A percentile compares a stretch with the other conserved stretches of the same genome.
phyloP scores from a whole-genome alignment of 352 stramenopile genomes.

The Phytophthora meadii region DNA sequence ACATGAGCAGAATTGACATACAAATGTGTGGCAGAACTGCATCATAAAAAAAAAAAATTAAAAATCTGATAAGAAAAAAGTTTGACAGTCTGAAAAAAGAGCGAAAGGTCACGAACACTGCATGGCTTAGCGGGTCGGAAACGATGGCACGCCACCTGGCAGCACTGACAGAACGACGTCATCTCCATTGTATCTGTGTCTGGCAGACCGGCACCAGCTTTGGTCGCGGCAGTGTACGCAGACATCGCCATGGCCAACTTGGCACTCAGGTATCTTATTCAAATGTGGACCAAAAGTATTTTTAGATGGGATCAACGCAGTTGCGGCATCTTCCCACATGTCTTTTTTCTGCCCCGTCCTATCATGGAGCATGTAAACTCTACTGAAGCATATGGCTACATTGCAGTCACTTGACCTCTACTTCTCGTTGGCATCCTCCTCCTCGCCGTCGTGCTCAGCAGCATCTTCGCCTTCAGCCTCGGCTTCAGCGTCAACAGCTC shows the following conservation, averaged over 20 bases:
- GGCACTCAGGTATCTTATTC: constrained; percentile 31
- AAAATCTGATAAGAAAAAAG: constrained; percentile 14
- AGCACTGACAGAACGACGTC: constrained; percentile 45
- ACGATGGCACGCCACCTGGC: constrained; percentile 49
- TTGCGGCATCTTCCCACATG: not conserved
- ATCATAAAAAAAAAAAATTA: constrained; percentile 9
- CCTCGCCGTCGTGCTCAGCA: constrained; percentile 43
- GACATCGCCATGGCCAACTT: constrained; percentile 23
- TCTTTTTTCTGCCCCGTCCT: constrained; percentile 7
- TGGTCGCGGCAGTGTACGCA: not conserved
- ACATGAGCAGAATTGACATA: constrained; percentile 59
- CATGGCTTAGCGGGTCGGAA: constrained; percentile 47
- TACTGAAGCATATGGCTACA: constrained; percentile 30
- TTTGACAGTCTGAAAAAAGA: not conserved
- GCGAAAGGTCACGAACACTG: constrained; percentile 38
- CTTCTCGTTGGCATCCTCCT: constrained; percentile 41
- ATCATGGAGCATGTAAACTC: constrained; percentile 19
- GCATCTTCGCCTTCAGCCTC: constrained; percentile 57
- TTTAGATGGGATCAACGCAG: constrained; percentile 27
- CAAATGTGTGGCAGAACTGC: constrained; percentile 45
- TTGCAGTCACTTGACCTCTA: constrained; percentile 14
- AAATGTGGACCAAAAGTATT: constrained; percentile 20
- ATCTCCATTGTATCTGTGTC: constrained; percentile 5
- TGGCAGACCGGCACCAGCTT: not conserved
- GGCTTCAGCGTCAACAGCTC: constrained; percentile 41